Percentiles rank a stretch among this genome's conserved stretches.
These are phyloP conservation scores for Yamadazyma diospyri DNA, from an alignment of 1,139 yeast species.

Conservation along the genomic window DNA sequence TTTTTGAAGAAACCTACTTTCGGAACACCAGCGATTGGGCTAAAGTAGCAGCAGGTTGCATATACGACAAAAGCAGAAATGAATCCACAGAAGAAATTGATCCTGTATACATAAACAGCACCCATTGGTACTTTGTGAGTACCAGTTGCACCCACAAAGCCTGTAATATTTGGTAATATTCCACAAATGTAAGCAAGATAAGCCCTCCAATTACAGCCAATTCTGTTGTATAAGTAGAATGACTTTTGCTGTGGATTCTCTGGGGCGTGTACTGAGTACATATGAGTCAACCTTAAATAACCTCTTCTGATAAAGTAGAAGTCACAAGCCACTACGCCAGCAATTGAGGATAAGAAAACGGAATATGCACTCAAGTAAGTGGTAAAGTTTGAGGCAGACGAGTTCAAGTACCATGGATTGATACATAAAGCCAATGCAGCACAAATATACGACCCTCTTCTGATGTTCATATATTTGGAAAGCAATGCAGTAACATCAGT, in stretches of 20 bases:
- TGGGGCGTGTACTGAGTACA: conserved; percentile 47
- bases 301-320: conserved; percentile 79
- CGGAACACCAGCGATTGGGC: conserved; percentile 63
- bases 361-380: conserved; percentile 84
- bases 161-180: conserved; percentile 78
- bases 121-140: conserved; percentile 68
- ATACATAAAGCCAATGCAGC: conserved; percentile 73
- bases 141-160: conserved; percentile 81
- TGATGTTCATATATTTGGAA: conserved; percentile 71
- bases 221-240: conserved; percentile 55
- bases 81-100: conserved; percentile 77
- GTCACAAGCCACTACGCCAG: conserved; percentile 79
- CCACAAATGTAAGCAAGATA: conserved; percentile 69
- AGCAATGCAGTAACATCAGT: conserved; percentile 84
- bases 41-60: conserved; percentile 44
- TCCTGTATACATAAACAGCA: conserved; percentile 66
- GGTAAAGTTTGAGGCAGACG: conserved; percentile 73
- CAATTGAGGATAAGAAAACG: conserved; percentile 81
- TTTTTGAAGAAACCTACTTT: conserved; percentile 46
- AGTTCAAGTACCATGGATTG: conserved; percentile 85
- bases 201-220: conserved; percentile 82
- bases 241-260: conserved; percentile 27
- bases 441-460: conserved; percentile 83
- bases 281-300: conserved; percentile 56
- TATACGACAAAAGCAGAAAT: conserved; percentile 52